Evolutionary conservation across 148 eudicot genomes (phyloP).

Genomic region (Rhododendron kiyosumense): DNA sequence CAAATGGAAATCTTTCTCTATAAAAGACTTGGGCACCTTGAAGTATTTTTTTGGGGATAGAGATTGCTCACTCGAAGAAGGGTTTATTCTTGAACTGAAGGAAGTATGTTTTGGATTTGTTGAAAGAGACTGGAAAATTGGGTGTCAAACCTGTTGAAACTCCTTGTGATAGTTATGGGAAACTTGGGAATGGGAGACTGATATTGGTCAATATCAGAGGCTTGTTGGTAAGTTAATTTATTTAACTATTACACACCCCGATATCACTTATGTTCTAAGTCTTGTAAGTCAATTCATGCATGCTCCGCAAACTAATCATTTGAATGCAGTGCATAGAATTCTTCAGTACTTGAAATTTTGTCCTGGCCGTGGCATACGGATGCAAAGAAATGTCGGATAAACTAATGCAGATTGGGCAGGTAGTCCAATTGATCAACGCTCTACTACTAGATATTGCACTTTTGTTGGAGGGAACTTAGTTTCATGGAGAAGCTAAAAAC

Average conservation of each 20-base stretch:
- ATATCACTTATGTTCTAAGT: background rate
- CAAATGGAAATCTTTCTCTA: background rate
- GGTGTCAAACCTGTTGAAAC: no score
- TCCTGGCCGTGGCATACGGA: background rate
- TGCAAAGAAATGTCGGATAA: background rate
- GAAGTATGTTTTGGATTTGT: background rate
- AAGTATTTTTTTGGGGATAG: background rate
- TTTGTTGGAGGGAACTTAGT: background rate
- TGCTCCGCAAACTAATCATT: background rate
- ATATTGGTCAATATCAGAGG: background rate
- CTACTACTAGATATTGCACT: background rate
- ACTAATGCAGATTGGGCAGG: background rate
- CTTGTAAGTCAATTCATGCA: background rate
- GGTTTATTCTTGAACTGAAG: background rate
- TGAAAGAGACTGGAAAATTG: no score
- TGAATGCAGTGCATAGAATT: background rate
- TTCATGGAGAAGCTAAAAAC: background rate
- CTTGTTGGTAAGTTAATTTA: background rate
- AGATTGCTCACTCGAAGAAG: background rate
- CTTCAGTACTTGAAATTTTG: background rate
- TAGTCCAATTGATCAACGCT: background rate
- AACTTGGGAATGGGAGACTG: no score
- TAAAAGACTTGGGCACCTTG: background rate
- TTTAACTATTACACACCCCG: background rate
- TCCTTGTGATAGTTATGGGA: no score